Base-by-base conservation (phyloP, 2,329 filamentous ascomycete genomes). In the Aspergillus ruber region DNA sequence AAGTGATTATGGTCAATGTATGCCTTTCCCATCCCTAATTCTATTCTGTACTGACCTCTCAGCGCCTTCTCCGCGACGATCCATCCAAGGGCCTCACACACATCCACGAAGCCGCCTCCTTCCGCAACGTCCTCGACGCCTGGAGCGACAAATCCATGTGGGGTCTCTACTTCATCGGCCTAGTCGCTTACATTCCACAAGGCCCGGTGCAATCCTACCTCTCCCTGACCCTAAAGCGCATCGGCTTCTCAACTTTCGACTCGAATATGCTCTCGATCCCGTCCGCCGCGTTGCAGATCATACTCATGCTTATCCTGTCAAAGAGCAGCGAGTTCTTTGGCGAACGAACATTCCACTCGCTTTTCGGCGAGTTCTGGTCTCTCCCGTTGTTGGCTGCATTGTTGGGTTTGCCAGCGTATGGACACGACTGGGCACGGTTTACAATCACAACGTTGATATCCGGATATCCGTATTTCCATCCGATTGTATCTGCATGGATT, bases 401-500 rank as follows among this genome's bases (percentile, higher is more conserved):
- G 20, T 56, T 79, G n/a, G 69, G 67, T 0, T 55, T 80, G 1
- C 75, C 76, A 0, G 50, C 43, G 1, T 29, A 52, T 9, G 65
- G 72, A 0, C 63, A 70, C 8, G 70, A 76, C 39, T 81, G 78
- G 77, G 63, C 62, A 0, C 67, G 76, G 1, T 80, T 73, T 59
- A 60, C 69, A 0, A 61, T 80, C 18, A 69, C 72, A 10, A 79
- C 74, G 0, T 57, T 80, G 44, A 74, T 78, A 44, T 72, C 71
- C 0, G 75, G 76, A 2, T 77, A 77, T 48, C 77, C 77, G 0
- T 79, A 80, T 53, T 78, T 78, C 49, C 76, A 79, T 50, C 75
- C 76, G 8, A 72, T 80, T 35, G 56, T 64, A 10, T 58, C 56
- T 27, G 51, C 55, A 3, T 57, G 60, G 60, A 56, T 64, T 23